These are phyloP conservation scores for Mortierella polycephala DNA, from an alignment of 371 early-diverging fungal species.

Conservation along the genomic window DNA sequence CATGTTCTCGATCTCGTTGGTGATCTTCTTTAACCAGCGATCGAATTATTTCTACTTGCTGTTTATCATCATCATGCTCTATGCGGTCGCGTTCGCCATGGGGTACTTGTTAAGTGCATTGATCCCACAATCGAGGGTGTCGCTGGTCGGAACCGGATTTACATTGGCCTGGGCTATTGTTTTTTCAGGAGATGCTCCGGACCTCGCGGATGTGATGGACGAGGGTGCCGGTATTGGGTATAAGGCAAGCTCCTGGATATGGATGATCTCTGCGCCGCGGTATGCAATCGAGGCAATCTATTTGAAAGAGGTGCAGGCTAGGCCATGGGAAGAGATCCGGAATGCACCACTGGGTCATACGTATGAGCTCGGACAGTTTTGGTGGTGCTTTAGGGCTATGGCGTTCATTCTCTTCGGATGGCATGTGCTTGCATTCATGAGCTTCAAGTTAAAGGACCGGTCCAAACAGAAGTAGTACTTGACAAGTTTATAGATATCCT, in stretches of 20 bases:
- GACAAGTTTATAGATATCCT: not conserved
- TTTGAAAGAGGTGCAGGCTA: slow-evolving; percentile 56
- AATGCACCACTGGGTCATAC: slow-evolving; percentile 27
- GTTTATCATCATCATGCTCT: slow-evolving; percentile 47
- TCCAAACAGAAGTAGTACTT: slow-evolving; percentile 52
- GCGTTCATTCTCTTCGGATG: slow-evolving; percentile 55
- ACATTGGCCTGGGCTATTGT: slow-evolving; percentile 62
- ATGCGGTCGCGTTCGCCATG: slow-evolving; percentile 51
- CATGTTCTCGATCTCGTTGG: slow-evolving; percentile 61
- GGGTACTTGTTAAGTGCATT: slow-evolving; percentile 61
- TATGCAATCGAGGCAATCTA: slow-evolving; percentile 66
- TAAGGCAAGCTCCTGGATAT: slow-evolving; percentile 42
- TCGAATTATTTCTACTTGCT: slow-evolving; percentile 47
- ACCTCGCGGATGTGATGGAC: slow-evolving; percentile 49
- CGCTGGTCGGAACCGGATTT: slow-evolving; percentile 58
- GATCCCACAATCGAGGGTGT: slow-evolving; percentile 47
- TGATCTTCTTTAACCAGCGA: slow-evolving; percentile 61
- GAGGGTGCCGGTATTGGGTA: slow-evolving; percentile 43
- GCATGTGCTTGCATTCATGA: slow-evolving; percentile 57
- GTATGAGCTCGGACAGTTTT: slow-evolving; percentile 41
- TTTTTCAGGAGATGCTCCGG: slow-evolving; percentile 60
- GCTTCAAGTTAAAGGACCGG: slow-evolving; percentile 59
- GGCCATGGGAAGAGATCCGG: slow-evolving; percentile 55
- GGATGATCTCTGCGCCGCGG: slow-evolving; percentile 59
- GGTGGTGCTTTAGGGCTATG: slow-evolving; percentile 51